Percentiles rank a stretch among this genome's conserved stretches.
phyloP scores from a whole-genome alignment of 108 stramenopile species.

The Chaetoceros tenuissimus region DNA sequence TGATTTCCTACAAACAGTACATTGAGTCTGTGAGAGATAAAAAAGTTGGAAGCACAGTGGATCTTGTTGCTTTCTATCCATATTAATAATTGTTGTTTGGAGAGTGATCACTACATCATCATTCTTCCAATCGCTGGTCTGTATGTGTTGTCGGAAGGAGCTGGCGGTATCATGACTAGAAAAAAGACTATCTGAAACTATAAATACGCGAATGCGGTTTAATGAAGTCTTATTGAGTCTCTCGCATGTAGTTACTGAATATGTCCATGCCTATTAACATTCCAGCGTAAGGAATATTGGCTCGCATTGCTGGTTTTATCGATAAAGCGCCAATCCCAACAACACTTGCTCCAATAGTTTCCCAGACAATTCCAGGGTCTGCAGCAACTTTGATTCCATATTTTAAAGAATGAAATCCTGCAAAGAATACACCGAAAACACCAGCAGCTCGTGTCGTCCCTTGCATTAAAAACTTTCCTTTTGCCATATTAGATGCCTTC shows the following conservation, averaged over 20 bases:
- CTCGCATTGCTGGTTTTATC: constrained; percentile 50
- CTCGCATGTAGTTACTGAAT: constrained; percentile 57
- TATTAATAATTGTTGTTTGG: too few relatives aligned
- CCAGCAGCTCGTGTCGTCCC: constrained; percentile 57
- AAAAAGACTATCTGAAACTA: too few relatives aligned
- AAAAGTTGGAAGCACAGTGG: too few relatives aligned
- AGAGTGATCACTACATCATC: too few relatives aligned
- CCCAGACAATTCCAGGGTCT: constrained; percentile 61
- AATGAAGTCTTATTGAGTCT: constrained; percentile 14
- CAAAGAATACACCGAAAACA: constrained; percentile 60
- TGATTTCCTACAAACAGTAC: too few relatives aligned
- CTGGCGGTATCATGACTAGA: too few relatives aligned
- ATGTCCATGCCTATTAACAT: constrained; percentile 81
- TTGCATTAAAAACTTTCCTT: constrained; percentile 62
- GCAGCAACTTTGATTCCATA: constrained; percentile 27
- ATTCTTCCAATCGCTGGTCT: too few relatives aligned
- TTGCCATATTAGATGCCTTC: constrained; percentile 62
- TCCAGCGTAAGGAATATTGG: constrained; percentile 66
- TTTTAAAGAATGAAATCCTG: constrained; percentile 41
- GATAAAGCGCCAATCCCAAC: constrained; percentile 50
- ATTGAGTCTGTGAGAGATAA: too few relatives aligned
- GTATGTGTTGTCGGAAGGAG: too few relatives aligned
- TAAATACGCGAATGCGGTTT: too few relatives aligned
- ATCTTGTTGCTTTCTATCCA: too few relatives aligned
- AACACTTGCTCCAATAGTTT: constrained; percentile 48